These are phyloP conservation scores for Stephanodiscus minutulus DNA, from an alignment of 108 stramenopile genomes.

Conservation along the genomic window DNA sequence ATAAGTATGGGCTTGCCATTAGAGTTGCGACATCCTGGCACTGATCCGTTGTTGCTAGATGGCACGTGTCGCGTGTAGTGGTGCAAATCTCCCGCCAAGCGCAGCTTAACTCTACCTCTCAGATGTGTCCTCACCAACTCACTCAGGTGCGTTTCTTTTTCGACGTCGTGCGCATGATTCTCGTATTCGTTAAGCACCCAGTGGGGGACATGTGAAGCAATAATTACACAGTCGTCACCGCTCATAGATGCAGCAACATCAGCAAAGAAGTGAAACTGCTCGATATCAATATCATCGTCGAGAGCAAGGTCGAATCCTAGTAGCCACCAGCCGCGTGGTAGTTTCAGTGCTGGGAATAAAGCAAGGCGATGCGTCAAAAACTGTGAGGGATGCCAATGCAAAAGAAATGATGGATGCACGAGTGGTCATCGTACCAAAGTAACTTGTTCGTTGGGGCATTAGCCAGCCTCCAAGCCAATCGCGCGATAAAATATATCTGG, in stretches of 20 bases:
- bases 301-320: conserved; percentile 61
- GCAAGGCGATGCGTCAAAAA: too few relatives aligned
- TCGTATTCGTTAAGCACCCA: conserved; percentile 61
- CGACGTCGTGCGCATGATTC: conserved; percentile 26
- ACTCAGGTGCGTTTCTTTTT: conserved; percentile 47
- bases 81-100: conserved; percentile 68
- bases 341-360: too few relatives aligned
- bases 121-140: conserved; percentile 62
- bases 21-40: background rate
- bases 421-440: too few relatives aligned
- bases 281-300: conserved; percentile 62
- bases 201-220: conserved; percentile 62
- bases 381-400: too few relatives aligned
- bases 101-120: conserved; percentile 49
- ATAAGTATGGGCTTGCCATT: conserved; percentile 49
- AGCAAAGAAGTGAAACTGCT: conserved; percentile 71
- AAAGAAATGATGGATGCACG: too few relatives aligned
- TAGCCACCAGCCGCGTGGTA: conserved; percentile 63
- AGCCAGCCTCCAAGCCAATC: conserved; percentile 75
- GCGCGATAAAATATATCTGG: conserved; percentile 56
- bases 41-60: background rate
- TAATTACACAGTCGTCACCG: conserved; percentile 45
- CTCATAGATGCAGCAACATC: conserved; percentile 45
- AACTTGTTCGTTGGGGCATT: conserved; percentile 63
- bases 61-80: conserved; percentile 68